Base-by-base conservation (phyloP, 1,284 basidiomycete species). In the Pterulicium gracile region DNA sequence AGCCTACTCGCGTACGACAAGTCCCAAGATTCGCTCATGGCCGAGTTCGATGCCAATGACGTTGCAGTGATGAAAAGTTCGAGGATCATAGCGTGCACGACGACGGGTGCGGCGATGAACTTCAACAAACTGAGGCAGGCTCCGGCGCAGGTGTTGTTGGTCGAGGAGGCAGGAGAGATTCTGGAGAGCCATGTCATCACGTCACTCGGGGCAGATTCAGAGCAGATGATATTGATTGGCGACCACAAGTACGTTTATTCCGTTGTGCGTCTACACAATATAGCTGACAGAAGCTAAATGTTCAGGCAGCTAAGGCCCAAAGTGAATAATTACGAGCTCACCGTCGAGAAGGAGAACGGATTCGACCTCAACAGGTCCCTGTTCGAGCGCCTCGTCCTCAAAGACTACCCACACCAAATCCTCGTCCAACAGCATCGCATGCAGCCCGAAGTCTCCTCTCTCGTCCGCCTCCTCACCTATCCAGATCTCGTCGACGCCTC, bases 161-260 rank as follows among this genome's bases (percentile, higher is more conserved):
- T 83, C 0, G 81, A 83, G 56, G 81, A 83, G 56, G 80, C 80
- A 0, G 81, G 81, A 10, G 81, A 83, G 54, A 82, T 83, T 34
- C 52, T 83, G 7, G 79, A 83, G 56, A 77, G 74, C 49, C 81
- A 82, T 53, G 61, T 81, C 22, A 49, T 83, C 39, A 80, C 77
- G 0, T 69, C 81, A 0, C 55, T 82, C n/a, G 65, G 69, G 0
- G 49, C 52, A 3, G 50, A 64, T 3, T 73, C 72, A 0, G 58
- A 65, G 4, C 78, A 79, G 35, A 54, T 82, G 40, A 72, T 83
- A 47, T 61, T 82, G 14, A 83, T 83, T 24, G 80, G 80, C 1
- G 81, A 83, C 52, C 80, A 83, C 56, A 75, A 83, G 79, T 83
- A 59, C 17, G 73, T 58, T 0, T 13, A 23, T 43, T 42, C 19